These are phyloP conservation scores for Penicillium coffeae DNA, from an alignment of 495 filamentous ascomycete species.

Conservation along the genomic window DNA sequence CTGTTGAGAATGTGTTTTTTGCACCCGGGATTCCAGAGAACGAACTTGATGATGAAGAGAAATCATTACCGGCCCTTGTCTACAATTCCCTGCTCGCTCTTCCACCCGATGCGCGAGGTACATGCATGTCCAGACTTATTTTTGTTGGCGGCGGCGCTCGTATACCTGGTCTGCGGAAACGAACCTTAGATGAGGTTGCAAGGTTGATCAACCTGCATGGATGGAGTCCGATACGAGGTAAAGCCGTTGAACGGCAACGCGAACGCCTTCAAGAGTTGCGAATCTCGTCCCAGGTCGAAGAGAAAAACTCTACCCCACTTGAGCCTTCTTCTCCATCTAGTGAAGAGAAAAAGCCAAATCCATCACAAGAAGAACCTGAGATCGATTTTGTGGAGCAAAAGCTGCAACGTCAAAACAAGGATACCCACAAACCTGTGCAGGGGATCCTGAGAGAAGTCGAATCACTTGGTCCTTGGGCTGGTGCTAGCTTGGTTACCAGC, in stretches of 20 bases:
- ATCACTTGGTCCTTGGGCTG: slow-evolving; percentile 83
- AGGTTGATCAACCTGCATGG: slow-evolving; percentile 58
- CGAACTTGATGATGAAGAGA: slow-evolving; percentile 80
- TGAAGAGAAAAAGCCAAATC: slow-evolving; percentile 34
- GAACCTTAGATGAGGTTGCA: slow-evolving; percentile 72
- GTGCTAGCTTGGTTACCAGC: slow-evolving; percentile 74
- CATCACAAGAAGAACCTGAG: slow-evolving; percentile 33
- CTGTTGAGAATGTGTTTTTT: slow-evolving; percentile 74
- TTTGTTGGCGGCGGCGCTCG: slow-evolving; percentile 79
- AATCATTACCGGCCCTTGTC: slow-evolving; percentile 66
- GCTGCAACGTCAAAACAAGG: slow-evolving; percentile 49
- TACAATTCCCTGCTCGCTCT: slow-evolving; percentile 72
- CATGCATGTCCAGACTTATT: slow-evolving; percentile 87
- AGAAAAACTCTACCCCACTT: slow-evolving; percentile 1
- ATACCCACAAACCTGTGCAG: slow-evolving; percentile 38
- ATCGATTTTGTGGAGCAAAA: slow-evolving; percentile 62
- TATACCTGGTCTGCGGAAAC: slow-evolving; percentile 75
- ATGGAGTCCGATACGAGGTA: slow-evolving; percentile 72
- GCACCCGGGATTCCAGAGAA: slow-evolving; percentile 45
- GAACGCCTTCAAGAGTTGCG: slow-evolving; percentile 46
- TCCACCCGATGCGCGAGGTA: slow-evolving; percentile 73
- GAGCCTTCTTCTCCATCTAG: slow-evolving; percentile 38
- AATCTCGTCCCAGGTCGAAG: slow-evolving; percentile 28
- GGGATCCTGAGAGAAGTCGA: slow-evolving; percentile 73
- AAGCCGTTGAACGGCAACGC: slow-evolving; percentile 53